Evolutionary conservation across 306 rosid species (phyloP).

Genomic region (Cercis canadensis): DNA sequence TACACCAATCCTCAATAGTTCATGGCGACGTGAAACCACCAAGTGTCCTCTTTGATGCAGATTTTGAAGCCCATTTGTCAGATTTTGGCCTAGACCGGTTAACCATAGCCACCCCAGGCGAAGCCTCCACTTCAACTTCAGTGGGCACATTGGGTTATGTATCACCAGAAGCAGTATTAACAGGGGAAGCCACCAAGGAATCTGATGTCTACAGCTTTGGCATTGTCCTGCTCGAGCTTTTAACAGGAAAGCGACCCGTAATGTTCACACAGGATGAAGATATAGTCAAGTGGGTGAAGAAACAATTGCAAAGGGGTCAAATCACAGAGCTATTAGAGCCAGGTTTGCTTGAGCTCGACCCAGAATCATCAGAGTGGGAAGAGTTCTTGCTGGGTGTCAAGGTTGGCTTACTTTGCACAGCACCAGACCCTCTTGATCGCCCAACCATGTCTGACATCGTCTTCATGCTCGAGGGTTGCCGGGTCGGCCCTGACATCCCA

Average conservation of each 20-base stretch:
- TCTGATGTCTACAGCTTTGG: conserved; percentile 95
- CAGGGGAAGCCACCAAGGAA: conserved; percentile 83
- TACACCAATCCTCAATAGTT: conserved; percentile 74
- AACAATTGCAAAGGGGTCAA: conserved; percentile 87
- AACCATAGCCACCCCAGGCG: conserved; percentile 53
- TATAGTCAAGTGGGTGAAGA: conserved; percentile 95
- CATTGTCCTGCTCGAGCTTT: conserved; percentile 76
- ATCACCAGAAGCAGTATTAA: conserved; percentile 78
- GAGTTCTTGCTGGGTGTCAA: conserved; percentile 92
- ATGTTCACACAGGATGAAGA: conserved; percentile 96
- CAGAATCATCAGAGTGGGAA: conserved; percentile 97
- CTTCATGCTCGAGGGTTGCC: conserved; percentile 99
- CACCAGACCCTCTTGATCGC: conserved; percentile 88
- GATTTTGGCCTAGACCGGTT: conserved; percentile 85
- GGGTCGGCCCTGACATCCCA: conserved; percentile 86
- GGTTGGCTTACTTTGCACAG: conserved; percentile 92
- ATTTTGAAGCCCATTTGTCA: conserved; percentile 92
- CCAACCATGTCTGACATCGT: conserved; percentile 97
- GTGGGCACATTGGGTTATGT: conserved; percentile 87
- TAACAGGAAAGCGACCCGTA: conserved; percentile 87
- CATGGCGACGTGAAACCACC: conserved; percentile 90
- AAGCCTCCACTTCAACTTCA: conserved; percentile 70
- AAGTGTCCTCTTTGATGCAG: conserved; percentile 86
- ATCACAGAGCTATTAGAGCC: conserved; percentile 86
- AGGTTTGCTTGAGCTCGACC: conserved; percentile 89